Evolutionary conservation across 2,329 filamentous ascomycete species (phyloP).

Genomic region (Zymoseptoria crescenta): DNA sequence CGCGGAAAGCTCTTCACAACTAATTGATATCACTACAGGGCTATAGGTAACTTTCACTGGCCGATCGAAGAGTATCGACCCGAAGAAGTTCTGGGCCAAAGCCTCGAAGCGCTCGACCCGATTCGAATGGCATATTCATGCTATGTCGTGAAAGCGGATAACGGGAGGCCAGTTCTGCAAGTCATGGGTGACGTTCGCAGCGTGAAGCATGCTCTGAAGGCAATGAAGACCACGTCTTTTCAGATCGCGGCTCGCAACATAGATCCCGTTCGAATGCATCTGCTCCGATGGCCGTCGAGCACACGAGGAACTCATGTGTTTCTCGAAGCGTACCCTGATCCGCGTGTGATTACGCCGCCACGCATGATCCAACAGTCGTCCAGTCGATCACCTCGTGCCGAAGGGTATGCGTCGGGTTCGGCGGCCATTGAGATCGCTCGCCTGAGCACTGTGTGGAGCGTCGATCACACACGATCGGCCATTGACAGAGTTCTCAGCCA

Average conservation of each 20-base stretch:
- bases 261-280: constrained; percentile 18
- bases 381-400: constrained; percentile 9
- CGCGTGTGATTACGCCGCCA: neutral
- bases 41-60: constrained; percentile 38
- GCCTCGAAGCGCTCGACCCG: constrained; percentile 38
- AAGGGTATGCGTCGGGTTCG: constrained; percentile 1
- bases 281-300: constrained; percentile 20
- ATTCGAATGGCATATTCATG: constrained; percentile 36
- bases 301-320: constrained; percentile 7
- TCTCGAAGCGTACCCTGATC: constrained; percentile 11
- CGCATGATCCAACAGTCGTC: neutral
- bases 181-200: constrained; percentile 23
- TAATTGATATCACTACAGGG: neutral
- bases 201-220: constrained; percentile 28
- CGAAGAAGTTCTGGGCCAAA: constrained; percentile 34
- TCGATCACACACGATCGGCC: constrained; percentile 9
- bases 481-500: constrained; percentile 22
- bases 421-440: neutral
- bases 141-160: constrained; percentile 27
- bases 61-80: constrained; percentile 36
- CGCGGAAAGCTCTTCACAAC: neutral
- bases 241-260: constrained; percentile 30
- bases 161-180: constrained; percentile 22
- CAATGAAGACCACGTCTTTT: constrained; percentile 31
- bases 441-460: constrained; percentile 1